Percentiles rank a stretch among this genome's conserved stretches.
Evolutionary conservation across 768 basidiomycete genomes (phyloP).

Genomic region (Cubamyces sp.): DNA sequence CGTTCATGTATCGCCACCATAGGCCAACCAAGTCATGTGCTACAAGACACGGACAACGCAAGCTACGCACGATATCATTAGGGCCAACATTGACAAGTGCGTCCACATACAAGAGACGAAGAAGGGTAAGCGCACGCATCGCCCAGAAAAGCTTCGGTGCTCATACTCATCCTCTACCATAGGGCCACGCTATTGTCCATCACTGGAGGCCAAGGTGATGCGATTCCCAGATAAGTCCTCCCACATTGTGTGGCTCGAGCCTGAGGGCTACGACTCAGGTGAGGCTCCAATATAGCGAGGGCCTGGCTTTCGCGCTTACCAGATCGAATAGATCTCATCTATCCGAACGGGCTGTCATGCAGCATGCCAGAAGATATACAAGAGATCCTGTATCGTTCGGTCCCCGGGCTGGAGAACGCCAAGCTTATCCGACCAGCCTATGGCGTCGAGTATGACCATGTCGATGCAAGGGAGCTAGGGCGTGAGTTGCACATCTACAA

Average conservation of each 20-base stretch:
- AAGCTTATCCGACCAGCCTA: conserved; percentile 86
- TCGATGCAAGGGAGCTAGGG: conserved; percentile 81
- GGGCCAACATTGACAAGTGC: conserved; percentile 74
- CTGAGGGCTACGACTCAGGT: conserved; percentile 92
- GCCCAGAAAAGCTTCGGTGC: neutral
- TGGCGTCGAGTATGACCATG: conserved; percentile 91
- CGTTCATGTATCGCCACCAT: neutral
- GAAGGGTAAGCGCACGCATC: conserved; percentile 54
- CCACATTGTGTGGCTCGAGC: conserved; percentile 88
- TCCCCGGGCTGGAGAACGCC: conserved; percentile 84
- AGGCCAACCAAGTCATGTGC: conserved; percentile 78
- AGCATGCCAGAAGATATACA: conserved; percentile 88
- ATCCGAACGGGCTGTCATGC: conserved; percentile 89
- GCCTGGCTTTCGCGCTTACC: neutral
- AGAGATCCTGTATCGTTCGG: conserved; percentile 79
- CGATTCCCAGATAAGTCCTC: conserved; percentile 72
- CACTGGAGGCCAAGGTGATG: conserved; percentile 83
- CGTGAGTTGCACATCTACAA: conserved; percentile 47
- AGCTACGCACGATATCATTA: conserved; percentile 74
- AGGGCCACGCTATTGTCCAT: conserved; percentile 94
- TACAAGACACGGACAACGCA: conserved; percentile 75
- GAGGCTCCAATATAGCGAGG: neutral
- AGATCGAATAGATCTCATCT: conserved; percentile 66
- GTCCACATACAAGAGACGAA: conserved; percentile 89
- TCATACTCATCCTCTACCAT: neutral